Percentiles rank a stretch among this genome's conserved stretches.
Evolutionary conservation across 306 rosid species (phyloP).

Genomic region (Abrus pulchellus): DNA sequence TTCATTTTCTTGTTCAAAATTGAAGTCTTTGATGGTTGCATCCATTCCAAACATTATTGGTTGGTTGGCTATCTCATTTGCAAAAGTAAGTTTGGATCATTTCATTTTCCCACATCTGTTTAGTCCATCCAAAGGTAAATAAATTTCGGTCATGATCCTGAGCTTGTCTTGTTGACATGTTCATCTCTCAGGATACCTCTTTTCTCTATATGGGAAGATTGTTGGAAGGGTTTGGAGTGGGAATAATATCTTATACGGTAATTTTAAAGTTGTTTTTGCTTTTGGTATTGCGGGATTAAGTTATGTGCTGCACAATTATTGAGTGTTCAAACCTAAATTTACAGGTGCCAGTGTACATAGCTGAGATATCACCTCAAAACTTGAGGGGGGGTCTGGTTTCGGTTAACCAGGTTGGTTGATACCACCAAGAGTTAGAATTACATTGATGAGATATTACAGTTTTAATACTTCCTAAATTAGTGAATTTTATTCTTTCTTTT

Average conservation of each 20-base stretch:
- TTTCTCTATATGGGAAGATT: slow-evolving; percentile 97
- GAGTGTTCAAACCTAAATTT: slow-evolving; percentile 41
- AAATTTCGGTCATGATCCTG: slow-evolving; percentile 3
- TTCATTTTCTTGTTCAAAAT: slow-evolving; percentile 48
- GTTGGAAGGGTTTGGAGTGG: slow-evolving; percentile 99
- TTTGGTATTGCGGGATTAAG: slow-evolving; percentile 31
- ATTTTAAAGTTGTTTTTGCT: slow-evolving; percentile 13
- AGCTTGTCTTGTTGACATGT: slow-evolving; percentile 24
- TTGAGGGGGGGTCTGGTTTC: slow-evolving; percentile 84
- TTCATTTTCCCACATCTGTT: slow-evolving; percentile 6
- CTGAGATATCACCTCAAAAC: slow-evolving; percentile 96
- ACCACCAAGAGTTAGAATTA: slow-evolving; percentile 15
- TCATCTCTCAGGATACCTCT: slow-evolving; percentile 75
- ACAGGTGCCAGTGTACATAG: slow-evolving; percentile 92
- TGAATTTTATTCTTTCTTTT: slow-evolving; percentile 33
- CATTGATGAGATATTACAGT: slow-evolving; percentile 14
- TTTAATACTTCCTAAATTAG: slow-evolving; percentile 2
- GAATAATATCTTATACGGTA: slow-evolving; percentile 93
- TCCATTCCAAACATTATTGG: slow-evolving; percentile 93
- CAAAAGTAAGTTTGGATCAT: slow-evolving; percentile 67
- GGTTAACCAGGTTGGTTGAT: slow-evolving; percentile 82
- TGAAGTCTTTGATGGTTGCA: slow-evolving; percentile 93
- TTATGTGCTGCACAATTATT: slow-evolving; percentile 42
- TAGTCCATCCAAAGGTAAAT: slow-evolving; percentile 24
- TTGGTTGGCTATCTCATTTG: slow-evolving; percentile 91